Conservation (phyloP, 371 early-diverging fungal genomes). For the Blakeslea trispora region DNA sequence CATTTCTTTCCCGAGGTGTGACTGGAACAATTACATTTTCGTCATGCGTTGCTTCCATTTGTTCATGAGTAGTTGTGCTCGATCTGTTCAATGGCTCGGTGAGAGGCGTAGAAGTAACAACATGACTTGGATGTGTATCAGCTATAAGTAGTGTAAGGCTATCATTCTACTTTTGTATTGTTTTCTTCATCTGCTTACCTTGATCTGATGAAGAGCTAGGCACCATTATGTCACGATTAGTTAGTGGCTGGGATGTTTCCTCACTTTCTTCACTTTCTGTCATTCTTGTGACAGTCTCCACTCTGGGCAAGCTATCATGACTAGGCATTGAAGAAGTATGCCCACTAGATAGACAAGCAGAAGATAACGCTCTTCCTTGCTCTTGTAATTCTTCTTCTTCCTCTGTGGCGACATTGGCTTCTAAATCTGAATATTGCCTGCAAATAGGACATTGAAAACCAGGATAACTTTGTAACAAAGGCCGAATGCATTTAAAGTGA, state of each 20-base stretch:
- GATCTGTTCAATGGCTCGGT: background rate
- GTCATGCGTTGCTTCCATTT: background rate
- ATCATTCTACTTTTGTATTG: too few relatives aligned
- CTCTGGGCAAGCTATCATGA: constrained; percentile 4
- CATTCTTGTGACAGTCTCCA: background rate
- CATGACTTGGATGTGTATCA: too few relatives aligned
- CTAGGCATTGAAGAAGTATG: constrained; percentile 3
- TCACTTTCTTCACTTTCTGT: background rate
- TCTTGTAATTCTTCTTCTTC: constrained; percentile 43
- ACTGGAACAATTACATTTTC: background rate
- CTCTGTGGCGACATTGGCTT: constrained; percentile 72
- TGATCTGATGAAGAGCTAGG: background rate
- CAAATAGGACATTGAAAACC: constrained; percentile 94
- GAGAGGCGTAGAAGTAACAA: too few relatives aligned
- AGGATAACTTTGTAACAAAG: constrained; percentile 70
- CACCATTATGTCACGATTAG: too few relatives aligned
- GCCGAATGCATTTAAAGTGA: constrained; percentile 92
- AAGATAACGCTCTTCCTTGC: background rate
- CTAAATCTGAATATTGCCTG: constrained; percentile 91
- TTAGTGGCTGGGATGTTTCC: background rate
- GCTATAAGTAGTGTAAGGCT: too few relatives aligned
- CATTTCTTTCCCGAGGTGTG: background rate
- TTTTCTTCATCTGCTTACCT: background rate
- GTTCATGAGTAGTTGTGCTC: background rate
- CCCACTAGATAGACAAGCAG: too few relatives aligned